Evolutionary conservation across 352 stramenopile genomes (phyloP).

Genomic region (Globisporangium acanthophoron): DNA sequence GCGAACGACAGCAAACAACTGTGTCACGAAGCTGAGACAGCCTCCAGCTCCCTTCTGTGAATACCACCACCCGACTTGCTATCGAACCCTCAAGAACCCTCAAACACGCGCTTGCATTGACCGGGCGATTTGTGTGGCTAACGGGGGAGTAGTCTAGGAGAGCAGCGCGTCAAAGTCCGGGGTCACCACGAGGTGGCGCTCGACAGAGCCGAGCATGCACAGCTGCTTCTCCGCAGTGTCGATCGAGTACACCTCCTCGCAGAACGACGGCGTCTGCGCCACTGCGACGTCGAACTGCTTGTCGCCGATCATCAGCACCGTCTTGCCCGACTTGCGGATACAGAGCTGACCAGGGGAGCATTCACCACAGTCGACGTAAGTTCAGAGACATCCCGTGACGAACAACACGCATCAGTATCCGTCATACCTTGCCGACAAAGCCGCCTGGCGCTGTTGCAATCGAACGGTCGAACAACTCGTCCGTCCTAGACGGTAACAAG

Average conservation of each 20-base stretch:
- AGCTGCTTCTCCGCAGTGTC: slow-evolving; percentile 67
- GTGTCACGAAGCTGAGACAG: no score
- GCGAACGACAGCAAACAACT: no score
- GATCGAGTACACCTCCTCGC: slow-evolving; percentile 80
- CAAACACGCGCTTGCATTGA: no score
- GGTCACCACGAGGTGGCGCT: slow-evolving; percentile 80
- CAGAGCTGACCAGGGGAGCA: slow-evolving; percentile 36
- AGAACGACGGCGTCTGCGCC: slow-evolving; percentile 77
- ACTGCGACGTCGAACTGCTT: slow-evolving; percentile 82
- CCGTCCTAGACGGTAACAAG: slow-evolving; percentile 21
- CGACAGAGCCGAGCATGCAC: slow-evolving; percentile 65
- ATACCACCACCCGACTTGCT: no score
- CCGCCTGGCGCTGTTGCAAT: slow-evolving; percentile 63
- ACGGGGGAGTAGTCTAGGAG: slow-evolving; percentile 28
- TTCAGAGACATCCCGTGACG: not conserved
- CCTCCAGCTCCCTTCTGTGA: no score
- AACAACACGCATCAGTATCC: not conserved
- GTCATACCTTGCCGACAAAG: slow-evolving; percentile 72
- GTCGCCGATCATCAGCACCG: slow-evolving; percentile 79
- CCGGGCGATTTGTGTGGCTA: not conserved
- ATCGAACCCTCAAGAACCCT: no score
- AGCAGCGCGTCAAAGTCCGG: slow-evolving; percentile 83
- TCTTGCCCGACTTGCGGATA: slow-evolving; percentile 82
- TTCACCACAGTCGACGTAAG: not conserved
- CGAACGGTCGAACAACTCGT: slow-evolving; percentile 66